Conservation (phyloP, 768 basidiomycete genomes). For the Xanthoconium purpureum region DNA sequence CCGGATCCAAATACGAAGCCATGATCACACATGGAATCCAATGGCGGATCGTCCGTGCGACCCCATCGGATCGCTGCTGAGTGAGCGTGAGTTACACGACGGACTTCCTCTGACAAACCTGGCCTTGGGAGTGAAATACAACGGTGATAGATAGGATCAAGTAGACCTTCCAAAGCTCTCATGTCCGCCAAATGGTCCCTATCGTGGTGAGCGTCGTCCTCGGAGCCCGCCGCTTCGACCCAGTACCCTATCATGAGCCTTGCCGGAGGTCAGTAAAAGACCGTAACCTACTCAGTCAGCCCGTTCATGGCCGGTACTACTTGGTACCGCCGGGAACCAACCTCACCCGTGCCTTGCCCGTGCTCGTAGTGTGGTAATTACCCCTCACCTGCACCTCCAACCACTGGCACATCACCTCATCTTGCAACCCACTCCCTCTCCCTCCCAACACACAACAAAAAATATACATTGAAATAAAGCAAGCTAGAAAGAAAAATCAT, state of each 20-base stretch:
- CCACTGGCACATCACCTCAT: neutral
- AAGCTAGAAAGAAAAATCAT: constrained; percentile 23
- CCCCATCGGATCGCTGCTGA: neutral
- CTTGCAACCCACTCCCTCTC: neutral
- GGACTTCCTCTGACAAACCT: no score
- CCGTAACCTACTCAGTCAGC: neutral
- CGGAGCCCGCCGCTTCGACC: no score
- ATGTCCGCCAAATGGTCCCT: no score
- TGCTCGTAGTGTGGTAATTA: neutral
- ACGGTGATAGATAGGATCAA: no score
- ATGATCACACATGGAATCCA: neutral
- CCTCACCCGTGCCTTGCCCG: neutral
- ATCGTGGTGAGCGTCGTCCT: no score
- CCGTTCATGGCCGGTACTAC: neutral
- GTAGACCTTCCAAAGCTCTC: no score
- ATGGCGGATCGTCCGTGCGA: neutral
- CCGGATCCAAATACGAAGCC: neutral
- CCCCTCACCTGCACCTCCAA: neutral
- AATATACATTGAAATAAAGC: constrained; percentile 35
- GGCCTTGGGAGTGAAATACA: no score
- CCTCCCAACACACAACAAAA: neutral
- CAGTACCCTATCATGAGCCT: no score
- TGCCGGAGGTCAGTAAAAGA: no score
- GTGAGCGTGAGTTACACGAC: neutral
- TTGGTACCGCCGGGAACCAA: neutral